Base-by-base conservation (phyloP, 148 eudicot genomes). In the Rhododendron simsii region DNA sequence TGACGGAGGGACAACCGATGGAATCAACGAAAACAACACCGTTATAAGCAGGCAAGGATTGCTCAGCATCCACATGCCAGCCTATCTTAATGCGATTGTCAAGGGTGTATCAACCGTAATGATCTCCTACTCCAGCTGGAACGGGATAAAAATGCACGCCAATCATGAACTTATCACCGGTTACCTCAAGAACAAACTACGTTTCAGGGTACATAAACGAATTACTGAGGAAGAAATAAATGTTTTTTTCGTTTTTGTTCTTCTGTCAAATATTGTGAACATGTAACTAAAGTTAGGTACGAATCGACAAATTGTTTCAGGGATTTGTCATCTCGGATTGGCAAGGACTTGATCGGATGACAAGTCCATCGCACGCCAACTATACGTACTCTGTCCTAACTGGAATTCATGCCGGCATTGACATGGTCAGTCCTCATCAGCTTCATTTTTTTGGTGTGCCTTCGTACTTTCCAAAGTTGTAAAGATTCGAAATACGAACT, bases 11-110 rank as follows among this genome's bases (percentile, higher is more conserved):
- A 94, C 97, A 1, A 88, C 89, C 37, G 86, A 88, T 35, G 96
- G 96, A 5, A 92, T 94, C 59, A 87, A 94, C 30, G 96, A 94
- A 85, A 92, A 94, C 88, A 94, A 94, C 86, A 94, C 97, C 3
- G 87, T 91, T 85, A 88, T 90, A 71, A 30, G 89, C 61, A 41
- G 8, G 5, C 23, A 90, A 14, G 92, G 87, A 78, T 87, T 93
- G 75, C 16, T 93, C 0, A 74, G 61, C 87, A 94, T 94, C 73
- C 97, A 94, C 86, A 94, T 94, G 94, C 97, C 97, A 18, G 97
- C 97, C 10, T 94, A 94, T 87, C 86, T 76, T 12, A 87, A 94
- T 81, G 85, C 97, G 18, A 86, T 94, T 16, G 85, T 21, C 21
- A 91, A 91, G 81, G 95, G 95, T 65, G 95, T 94, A 86, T 92